Base-by-base conservation (phyloP, 176 grass and related monocot species). In the Lolium multiflorum region DNA sequence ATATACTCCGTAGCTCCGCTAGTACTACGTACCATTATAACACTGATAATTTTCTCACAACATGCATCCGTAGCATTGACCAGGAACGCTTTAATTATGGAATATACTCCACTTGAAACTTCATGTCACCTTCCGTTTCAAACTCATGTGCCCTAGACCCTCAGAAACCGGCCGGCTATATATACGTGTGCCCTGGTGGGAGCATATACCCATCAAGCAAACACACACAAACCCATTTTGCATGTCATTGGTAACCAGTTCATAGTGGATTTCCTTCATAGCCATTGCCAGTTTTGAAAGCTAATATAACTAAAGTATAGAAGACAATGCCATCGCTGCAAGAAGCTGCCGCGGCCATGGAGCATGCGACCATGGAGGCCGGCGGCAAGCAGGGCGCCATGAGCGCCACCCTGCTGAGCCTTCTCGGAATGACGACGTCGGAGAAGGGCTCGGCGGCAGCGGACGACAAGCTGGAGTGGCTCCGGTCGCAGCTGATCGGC, bases 401-500 rank as follows among this genome's bases (percentile, higher is more conserved):
- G 24, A 66, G 62, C 26, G 62, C 62, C 62, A 66, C 62, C 2
- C 62, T 66, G 62, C 62, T 66, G 62, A 66, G 62, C 25, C 62
- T 66, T 35, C 62, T 66, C 25, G 26, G 62, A 1, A 35, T 66
- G 25, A 66, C 61, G 11, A 51, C n/a, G 37, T 28, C 72, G 0
- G 80, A 85, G 20, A 58, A 78, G 54, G 26, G 13, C 5, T 38
- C 50, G 20, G 17, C 58, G 18, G 68, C 25, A 0, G 76, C 55
- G 4, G 86, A 91, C 6, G 86, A 91, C 51, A 87, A 79, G 89
- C 38, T 91, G 4, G 83, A 85, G 5, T 97, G 95, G 95, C 78
- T 97, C 54, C 86, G 71, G 46, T 89, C 88, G 21, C 81, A 97
- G 87, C 81, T 97, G 4, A 81, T 97, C 35, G 95, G 95, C 0